Conservation (phyloP, 306 rosid genomes). For the Arachis hypogaea region DNA sequence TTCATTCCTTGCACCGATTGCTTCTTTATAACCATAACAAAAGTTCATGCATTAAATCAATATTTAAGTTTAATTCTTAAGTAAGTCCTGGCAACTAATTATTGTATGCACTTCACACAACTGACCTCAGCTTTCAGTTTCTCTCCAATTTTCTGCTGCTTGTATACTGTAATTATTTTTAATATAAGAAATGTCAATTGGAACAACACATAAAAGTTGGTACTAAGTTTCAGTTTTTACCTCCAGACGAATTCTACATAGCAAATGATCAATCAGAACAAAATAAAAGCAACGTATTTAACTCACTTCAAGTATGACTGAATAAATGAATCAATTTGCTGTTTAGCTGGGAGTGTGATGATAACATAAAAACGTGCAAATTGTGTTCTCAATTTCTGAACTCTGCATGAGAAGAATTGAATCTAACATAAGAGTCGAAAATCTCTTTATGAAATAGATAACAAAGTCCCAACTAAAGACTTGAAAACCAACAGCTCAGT, state of each 20-base stretch:
- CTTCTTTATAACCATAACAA: conserved; percentile 60
- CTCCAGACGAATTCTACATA: conserved; percentile 61
- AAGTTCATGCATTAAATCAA: conserved; percentile 10
- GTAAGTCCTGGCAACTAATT: conserved; percentile 14
- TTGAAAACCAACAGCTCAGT: conserved; percentile 28
- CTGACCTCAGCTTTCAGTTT: conserved; percentile 84
- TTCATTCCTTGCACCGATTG: conserved; percentile 73
- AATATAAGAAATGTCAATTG: conserved; percentile 29
- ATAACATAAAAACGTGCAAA: conserved; percentile 74
- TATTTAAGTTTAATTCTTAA: conserved; percentile 10
- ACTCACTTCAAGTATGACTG: conserved; percentile 80
- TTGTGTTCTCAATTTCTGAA: conserved; percentile 68
- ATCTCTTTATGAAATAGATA: conserved; percentile 7
- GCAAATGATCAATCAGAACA: conserved; percentile 27
- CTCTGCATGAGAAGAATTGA: conserved; percentile 52
- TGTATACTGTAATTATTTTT: conserved; percentile 64
- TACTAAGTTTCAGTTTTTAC: conserved; percentile 45
- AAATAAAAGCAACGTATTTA: neutral
- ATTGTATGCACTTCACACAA: conserved; percentile 30
- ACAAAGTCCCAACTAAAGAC: conserved; percentile 14
- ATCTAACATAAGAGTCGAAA: conserved; percentile 14
- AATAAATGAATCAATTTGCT: conserved; percentile 67
- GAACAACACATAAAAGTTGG: conserved; percentile 26
- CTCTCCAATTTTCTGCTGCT: conserved; percentile 64
- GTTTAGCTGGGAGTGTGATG: conserved; percentile 60